Evolutionary conservation across 31 red algal genomes (phyloP).

Genomic region (Porphyra umbilicalis): DNA sequence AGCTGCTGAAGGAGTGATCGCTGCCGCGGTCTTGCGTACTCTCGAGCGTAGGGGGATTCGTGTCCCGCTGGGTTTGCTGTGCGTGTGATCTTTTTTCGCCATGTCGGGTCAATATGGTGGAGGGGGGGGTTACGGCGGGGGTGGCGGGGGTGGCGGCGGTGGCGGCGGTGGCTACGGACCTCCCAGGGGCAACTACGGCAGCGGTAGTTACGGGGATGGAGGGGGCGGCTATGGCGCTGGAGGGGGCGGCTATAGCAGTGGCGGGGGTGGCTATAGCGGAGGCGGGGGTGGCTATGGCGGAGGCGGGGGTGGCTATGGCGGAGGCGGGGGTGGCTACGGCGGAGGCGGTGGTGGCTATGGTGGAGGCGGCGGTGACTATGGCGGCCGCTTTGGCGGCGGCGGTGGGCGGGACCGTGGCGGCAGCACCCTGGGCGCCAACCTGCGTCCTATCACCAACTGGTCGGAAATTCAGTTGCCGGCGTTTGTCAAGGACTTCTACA

Average conservation of each 20-base stretch:
- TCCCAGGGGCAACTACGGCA: neutral
- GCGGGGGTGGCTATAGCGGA: conserved; percentile 6
- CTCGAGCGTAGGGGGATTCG: too few species aligned
- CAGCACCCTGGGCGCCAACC: conserved; percentile 1
- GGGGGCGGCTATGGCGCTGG: neutral
- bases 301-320: too few species aligned
- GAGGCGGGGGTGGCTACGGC: neutral
- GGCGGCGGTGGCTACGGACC: neutral
- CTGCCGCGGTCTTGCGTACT: too few species aligned
- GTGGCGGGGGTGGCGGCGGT: neutral
- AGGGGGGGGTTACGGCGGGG: neutral
- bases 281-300: conserved; percentile 8
- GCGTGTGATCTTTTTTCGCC: neutral
- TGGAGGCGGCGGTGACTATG: neutral
- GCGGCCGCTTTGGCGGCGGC: neutral
- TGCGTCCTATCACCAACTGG: neutral
- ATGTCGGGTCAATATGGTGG: neutral
- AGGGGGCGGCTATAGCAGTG: neutral
- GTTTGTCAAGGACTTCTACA: conserved; percentile 94
- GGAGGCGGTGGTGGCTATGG: neutral
- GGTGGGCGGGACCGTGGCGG: neutral
- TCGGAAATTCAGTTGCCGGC: conserved; percentile 27
- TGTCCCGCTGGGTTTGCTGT: neutral
- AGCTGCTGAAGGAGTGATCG: too few species aligned
- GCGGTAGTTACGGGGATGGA: neutral